Evolutionary conservation across 805 yeast genomes (phyloP).

Genomic region (Blastobotrys attinorum): DNA sequence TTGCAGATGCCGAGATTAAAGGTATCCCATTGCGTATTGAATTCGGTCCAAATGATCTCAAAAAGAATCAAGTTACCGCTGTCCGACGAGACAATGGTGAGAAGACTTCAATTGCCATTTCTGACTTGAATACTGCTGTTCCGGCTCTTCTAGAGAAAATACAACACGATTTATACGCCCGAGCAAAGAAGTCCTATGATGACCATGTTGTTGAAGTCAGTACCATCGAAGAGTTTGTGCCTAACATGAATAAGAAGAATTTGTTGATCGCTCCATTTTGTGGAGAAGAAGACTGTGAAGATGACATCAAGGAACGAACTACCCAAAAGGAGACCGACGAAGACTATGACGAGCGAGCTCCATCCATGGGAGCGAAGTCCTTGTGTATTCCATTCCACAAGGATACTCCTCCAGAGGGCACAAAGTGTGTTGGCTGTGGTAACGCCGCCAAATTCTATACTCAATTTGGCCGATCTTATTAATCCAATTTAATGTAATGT

Average conservation of each 20-base stretch:
- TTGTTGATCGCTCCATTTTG: constrained; percentile 96
- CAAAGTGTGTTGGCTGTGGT: constrained; percentile 79
- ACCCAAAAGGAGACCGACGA: constrained; percentile 72
- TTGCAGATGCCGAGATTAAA: constrained; percentile 92
- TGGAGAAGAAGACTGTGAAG: constrained; percentile 91
- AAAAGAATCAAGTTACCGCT: constrained; percentile 68
- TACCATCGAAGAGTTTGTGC: constrained; percentile 89
- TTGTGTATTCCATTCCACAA: constrained; percentile 94
- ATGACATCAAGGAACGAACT: constrained; percentile 83
- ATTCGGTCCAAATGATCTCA: constrained; percentile 93
- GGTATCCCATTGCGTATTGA: constrained; percentile 93
- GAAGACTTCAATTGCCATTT: constrained; percentile 60
- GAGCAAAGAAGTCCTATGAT: constrained; percentile 79
- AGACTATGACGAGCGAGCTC: constrained; percentile 91
- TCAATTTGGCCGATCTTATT: constrained; percentile 96
- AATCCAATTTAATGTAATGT: constrained; percentile 16
- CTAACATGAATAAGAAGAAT: constrained; percentile 83
- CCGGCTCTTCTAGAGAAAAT: constrained; percentile 75
- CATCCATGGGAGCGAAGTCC: constrained; percentile 99
- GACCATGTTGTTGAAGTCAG: constrained; percentile 73
- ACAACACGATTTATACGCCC: constrained; percentile 64
- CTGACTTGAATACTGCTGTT: constrained; percentile 54
- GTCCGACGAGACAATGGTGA: constrained; percentile 89
- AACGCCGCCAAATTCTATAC: constrained; percentile 71
- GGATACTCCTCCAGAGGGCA: constrained; percentile 62